A percentile compares a stretch with the other conserved stretches of the same genome.
These are phyloP conservation scores for Mrakia frigida DNA, from an alignment of 768 basidiomycete species.

Conservation along the genomic window DNA sequence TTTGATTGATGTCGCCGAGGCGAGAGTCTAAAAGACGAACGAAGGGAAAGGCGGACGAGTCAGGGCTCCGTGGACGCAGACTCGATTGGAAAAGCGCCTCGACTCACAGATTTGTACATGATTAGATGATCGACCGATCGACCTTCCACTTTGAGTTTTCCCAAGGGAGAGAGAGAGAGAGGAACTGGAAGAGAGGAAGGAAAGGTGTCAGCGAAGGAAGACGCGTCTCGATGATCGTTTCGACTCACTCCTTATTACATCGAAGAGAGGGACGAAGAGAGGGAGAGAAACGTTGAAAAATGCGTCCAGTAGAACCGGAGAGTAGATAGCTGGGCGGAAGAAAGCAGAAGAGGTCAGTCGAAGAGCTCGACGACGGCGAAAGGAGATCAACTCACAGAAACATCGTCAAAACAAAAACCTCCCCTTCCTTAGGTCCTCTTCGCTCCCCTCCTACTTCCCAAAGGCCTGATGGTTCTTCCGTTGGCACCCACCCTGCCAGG, in stretches of 20 bases:
- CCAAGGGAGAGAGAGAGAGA: too few species aligned
- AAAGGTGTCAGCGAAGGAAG: not conserved
- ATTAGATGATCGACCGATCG: not conserved
- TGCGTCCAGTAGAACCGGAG: not conserved
- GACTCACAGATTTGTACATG: not conserved
- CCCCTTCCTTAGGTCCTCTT: conserved; percentile 8
- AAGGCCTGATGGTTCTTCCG: conserved; percentile 16
- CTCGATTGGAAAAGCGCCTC: not conserved
- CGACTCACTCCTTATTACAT: not conserved
- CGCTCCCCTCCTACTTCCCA: conserved; percentile 14
- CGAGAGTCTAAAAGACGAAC: not conserved
- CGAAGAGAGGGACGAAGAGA: not conserved
- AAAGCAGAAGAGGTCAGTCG: not conserved
- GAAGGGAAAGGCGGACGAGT: not conserved
- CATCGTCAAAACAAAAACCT: not conserved
- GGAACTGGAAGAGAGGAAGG: not conserved
- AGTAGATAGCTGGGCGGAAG: not conserved
- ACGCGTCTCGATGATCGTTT: not conserved
- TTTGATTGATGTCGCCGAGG: not conserved
- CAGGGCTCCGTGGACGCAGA: not conserved
- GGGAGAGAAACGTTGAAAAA: not conserved
- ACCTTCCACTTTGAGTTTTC: not conserved
- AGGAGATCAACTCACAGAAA: not conserved
- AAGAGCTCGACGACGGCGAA: not conserved
- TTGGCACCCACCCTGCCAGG: conserved; percentile 16